Evolutionary conservation across 345 rosid species (phyloP), one percentile per base, ranked within the genome.

Genomic region (Streptanthus diversifolius): DNA sequence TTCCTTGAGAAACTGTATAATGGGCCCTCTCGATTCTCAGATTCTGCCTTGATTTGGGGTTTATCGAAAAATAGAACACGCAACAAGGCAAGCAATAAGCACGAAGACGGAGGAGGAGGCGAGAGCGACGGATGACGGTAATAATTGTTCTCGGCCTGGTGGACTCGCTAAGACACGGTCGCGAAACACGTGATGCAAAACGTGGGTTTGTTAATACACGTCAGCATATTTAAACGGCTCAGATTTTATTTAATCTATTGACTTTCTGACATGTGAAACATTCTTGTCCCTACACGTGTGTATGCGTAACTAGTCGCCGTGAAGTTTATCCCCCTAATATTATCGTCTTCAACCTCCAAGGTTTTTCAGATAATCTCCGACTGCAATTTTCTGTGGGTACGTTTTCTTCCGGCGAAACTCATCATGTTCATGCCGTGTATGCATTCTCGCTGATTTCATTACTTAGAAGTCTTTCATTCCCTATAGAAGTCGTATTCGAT

Each of bases 41-140:
- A 63, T 63, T 63, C 64, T 72, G 45, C 27, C 76, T 52, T 72
- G 56, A 72, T 30, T 63, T n/a, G 5, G 64, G 64, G 56, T 72
- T 72, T 37, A 40, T 49, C 41, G 52, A 36, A 47, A 48, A 24
- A 0, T 21, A 13, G 13, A 40, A 68, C 29, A 29, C 19, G 58
- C 12, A 58, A 25, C 13, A 7, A 33, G 36, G 8, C 10, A 8
- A 7, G 10, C 33, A 33, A 7, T 7, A 32, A 32, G 36, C 36
- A 32, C 36, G 36, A 32, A 32, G 36, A 8, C 10, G 36, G 8
- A 33, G 33, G 33, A 30, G 33, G 72, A 44, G 21, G 29, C 62
- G 68, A 63, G 45, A 62, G 55, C 76, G 47, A 72, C 70, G 55
- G 76, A n/a, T 6, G 19, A 18, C 25, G 63, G 48, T 55, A 17